Evolutionary conservation across 192 early-diverging fungal genomes (phyloP).

Genomic region (Helicostylum pulchrum): DNA sequence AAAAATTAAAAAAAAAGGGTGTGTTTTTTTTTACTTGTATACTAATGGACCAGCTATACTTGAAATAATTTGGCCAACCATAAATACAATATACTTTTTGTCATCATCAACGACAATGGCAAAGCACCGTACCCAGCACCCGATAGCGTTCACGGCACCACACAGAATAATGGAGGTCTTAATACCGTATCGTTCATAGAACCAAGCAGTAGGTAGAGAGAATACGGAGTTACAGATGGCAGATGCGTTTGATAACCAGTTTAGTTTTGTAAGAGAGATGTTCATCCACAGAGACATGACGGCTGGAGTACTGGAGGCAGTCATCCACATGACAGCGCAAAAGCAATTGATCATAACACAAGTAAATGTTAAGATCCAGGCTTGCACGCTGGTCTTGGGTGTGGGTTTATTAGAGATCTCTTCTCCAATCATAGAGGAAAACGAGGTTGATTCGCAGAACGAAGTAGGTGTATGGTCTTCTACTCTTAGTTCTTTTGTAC

Average conservation of each 20-base stretch:
- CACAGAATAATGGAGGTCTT: slow-evolving; percentile 22
- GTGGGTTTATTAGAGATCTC: too few species aligned
- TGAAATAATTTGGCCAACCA: slow-evolving; percentile 19
- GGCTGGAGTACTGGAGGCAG: slow-evolving; percentile 5
- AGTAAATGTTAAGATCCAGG: too few species aligned
- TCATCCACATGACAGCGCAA: slow-evolving; percentile 24
- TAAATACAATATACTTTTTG: slow-evolving; percentile 11
- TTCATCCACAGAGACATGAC: slow-evolving; percentile 20
- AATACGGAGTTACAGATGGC: slow-evolving; percentile 23
- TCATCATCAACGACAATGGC: slow-evolving; percentile 15
- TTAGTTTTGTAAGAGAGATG: slow-evolving; percentile 7
- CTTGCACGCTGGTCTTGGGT: too few species aligned
- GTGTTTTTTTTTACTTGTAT: neutral
- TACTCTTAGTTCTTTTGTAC: too few species aligned
- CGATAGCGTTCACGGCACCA: slow-evolving; percentile 11
- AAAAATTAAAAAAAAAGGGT: too few species aligned
- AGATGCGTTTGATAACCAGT: slow-evolving; percentile 26
- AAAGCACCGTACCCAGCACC: slow-evolving; percentile 29
- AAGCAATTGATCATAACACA: neutral
- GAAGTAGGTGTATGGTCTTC: too few species aligned
- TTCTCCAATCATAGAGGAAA: too few species aligned
- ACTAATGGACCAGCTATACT: slow-evolving; percentile 16
- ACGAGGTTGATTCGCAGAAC: too few species aligned
- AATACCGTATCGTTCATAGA: slow-evolving; percentile 29
- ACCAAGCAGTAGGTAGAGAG: slow-evolving; percentile 25